phyloP scores from a whole-genome alignment of 805 yeast genomes.

The Wickerhamomyces rabaulensis region DNA sequence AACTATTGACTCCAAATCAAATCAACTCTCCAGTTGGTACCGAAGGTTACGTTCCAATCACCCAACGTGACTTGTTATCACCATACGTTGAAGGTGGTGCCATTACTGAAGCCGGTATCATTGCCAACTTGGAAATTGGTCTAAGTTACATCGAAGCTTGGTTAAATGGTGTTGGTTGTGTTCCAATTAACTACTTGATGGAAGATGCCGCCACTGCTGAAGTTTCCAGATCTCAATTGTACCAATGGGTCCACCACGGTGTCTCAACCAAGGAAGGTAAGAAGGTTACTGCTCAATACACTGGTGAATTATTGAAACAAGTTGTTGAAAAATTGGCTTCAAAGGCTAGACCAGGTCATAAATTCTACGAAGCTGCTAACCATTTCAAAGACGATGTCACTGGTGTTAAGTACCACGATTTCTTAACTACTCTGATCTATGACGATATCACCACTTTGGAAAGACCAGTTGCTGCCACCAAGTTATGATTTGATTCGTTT shows the following conservation, averaged over 20 bases:
- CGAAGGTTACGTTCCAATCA: slow-evolving; percentile 39
- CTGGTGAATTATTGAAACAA: slow-evolving; percentile 50
- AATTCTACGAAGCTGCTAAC: slow-evolving; percentile 62
- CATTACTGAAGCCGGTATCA: slow-evolving; percentile 66
- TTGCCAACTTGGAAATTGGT: slow-evolving; percentile 70
- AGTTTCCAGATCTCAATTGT: slow-evolving; percentile 75
- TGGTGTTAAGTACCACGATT: slow-evolving; percentile 70
- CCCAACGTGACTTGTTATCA: slow-evolving; percentile 52
- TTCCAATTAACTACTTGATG: slow-evolving; percentile 80
- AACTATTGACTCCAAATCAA: slow-evolving; percentile 83
- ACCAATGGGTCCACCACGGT: slow-evolving; percentile 79
- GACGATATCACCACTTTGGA: slow-evolving; percentile 58
- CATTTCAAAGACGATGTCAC: slow-evolving; percentile 69
- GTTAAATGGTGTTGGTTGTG: slow-evolving; percentile 81
- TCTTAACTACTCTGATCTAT: slow-evolving; percentile 70
- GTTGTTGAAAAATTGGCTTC: slow-evolving; percentile 50
- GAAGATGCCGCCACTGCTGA: slow-evolving; percentile 91
- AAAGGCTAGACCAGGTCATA: slow-evolving; percentile 53
- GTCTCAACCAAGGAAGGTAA: slow-evolving; percentile 55
- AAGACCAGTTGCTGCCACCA: slow-evolving; percentile 8
- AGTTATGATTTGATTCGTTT: neutral
- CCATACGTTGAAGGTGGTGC: slow-evolving; percentile 58
- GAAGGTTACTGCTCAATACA: slow-evolving; percentile 54
- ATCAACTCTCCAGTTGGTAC: slow-evolving; percentile 34
- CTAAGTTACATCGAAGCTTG: slow-evolving; percentile 80